Evolutionary conservation across 805 yeast species (phyloP).

Genomic region (Metschnikowia hibisci): DNA sequence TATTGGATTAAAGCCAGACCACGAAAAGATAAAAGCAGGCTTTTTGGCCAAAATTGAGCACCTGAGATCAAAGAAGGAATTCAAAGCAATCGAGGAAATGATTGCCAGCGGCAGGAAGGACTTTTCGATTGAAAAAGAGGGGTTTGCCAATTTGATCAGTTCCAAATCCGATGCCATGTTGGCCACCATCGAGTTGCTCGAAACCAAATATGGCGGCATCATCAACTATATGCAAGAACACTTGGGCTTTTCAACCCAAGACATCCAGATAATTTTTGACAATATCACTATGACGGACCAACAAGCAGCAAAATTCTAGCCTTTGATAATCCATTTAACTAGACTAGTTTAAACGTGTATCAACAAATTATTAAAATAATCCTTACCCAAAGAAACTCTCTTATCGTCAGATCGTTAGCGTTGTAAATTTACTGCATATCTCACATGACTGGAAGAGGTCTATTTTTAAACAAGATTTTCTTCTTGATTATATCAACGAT

Average conservation of each 20-base stretch:
- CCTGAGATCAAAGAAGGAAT: conserved; percentile 24
- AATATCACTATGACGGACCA: conserved; percentile 10
- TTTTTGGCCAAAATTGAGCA: conserved; percentile 32
- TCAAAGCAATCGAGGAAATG: conserved; percentile 19
- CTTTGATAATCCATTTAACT: neutral
- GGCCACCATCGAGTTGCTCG: conserved; percentile 52
- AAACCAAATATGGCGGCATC: conserved; percentile 51
- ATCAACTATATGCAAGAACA: conserved; percentile 42
- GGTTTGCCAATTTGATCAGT: conserved; percentile 57
- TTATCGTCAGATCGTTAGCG: too few relatives aligned
- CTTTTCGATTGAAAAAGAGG: conserved; percentile 46
- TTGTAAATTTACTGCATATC: neutral
- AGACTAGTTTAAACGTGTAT: too few relatives aligned
- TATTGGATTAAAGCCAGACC: conserved; percentile 54
- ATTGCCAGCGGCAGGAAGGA: conserved; percentile 36
- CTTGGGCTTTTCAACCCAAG: conserved; percentile 44
- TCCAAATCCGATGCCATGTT: conserved; percentile 70
- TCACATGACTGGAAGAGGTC: conserved; percentile 78
- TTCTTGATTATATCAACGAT: conserved; percentile 56
- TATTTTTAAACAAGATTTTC: conserved; percentile 57
- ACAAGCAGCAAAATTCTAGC: neutral
- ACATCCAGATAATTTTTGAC: conserved; percentile 29
- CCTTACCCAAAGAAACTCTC: neutral
- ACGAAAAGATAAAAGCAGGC: conserved; percentile 32
- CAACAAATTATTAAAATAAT: too few relatives aligned